phyloP scores from a whole-genome alignment of 1,139 yeast genomes.

The Lodderomyces parapsilosis region DNA sequence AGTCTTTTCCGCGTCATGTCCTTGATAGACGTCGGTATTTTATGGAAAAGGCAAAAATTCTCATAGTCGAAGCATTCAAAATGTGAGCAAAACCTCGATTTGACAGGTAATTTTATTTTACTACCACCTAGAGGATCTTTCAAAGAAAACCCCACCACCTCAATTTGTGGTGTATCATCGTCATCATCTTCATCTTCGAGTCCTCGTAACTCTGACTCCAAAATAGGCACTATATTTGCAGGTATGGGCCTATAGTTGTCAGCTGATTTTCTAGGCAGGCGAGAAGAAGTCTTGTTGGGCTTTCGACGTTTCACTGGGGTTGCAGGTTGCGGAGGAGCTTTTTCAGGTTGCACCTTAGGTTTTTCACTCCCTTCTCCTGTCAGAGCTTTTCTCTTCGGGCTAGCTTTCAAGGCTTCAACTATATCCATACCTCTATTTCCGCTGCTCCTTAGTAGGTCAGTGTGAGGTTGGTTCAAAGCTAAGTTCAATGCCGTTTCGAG shows the following conservation, averaged over 20 bases:
- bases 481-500: background rate
- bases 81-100: slow-evolving; percentile 36
- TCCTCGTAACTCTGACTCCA: slow-evolving; percentile 26
- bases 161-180: slow-evolving; percentile 28
- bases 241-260: slow-evolving; percentile 26
- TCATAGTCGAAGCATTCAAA: slow-evolving; percentile 50
- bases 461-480: background rate
- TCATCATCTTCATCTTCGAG: slow-evolving; percentile 20
- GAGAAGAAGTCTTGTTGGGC: background rate
- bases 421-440: background rate
- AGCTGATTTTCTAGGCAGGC: background rate
- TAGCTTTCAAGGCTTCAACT: background rate
- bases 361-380: background rate
- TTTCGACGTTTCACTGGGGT: background rate
- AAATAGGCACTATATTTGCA: slow-evolving; percentile 21
- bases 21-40: slow-evolving; percentile 31
- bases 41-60: slow-evolving; percentile 40
- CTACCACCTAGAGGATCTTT: slow-evolving; percentile 37
- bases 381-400: background rate
- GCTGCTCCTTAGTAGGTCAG: background rate
- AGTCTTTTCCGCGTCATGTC: slow-evolving; percentile 28
- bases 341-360: background rate
- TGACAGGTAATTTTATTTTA: slow-evolving; percentile 41
- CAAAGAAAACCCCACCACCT: slow-evolving; percentile 27
- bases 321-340: background rate